Base-by-base conservation (phyloP, 2,329 filamentous ascomycete genomes). In the Fusarium sp. region DNA sequence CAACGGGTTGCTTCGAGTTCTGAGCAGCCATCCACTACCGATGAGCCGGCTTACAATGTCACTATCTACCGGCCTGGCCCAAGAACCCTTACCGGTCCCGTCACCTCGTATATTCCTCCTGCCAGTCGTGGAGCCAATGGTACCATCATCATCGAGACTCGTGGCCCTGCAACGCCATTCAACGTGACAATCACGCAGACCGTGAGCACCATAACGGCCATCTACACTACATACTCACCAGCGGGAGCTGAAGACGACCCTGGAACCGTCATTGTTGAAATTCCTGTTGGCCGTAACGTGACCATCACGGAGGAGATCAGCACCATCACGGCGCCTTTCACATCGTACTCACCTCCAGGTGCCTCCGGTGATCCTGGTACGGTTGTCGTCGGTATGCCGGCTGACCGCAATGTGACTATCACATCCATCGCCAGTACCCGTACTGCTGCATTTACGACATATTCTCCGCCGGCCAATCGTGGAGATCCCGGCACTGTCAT, bases 101-200 rank as follows among this genome's bases (percentile, higher is more conserved):
- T 57, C n/a, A 68, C 65, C 1, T 62, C 65, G 4, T 68, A 69
- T 15, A 25, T 51, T 3, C 61, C 65, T 15, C 65, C 65, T 2
- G 25, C 44, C 3, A 48, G 41, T 19, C 27, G 30, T 14, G 63
- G 62, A 37, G 63, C 33, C 2, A 65, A 61, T 10, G 65, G 65
- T 2, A 68, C 65, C 2, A 51, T 68, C 4, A 56, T 68, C 15
- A 56, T 68, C 4, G 65, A 68, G 39, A 68, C 65, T 9, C 65
- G 59, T 15, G 59, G 60, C 4, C 50, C 65, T 17, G 37, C 39
- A 2, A 53, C 59, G 3, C 23, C 39, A 4, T 51, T 56, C 22
- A 68, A 68, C 6, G 49, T 62, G 25, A 68, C 65, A 6, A 45
- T 46, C 17, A 66, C 56, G 2, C 55, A 68, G n/a, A 68, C 60